phyloP scores from a whole-genome alignment of 2,329 filamentous ascomycete genomes.

The Phialophora verrucosa region DNA sequence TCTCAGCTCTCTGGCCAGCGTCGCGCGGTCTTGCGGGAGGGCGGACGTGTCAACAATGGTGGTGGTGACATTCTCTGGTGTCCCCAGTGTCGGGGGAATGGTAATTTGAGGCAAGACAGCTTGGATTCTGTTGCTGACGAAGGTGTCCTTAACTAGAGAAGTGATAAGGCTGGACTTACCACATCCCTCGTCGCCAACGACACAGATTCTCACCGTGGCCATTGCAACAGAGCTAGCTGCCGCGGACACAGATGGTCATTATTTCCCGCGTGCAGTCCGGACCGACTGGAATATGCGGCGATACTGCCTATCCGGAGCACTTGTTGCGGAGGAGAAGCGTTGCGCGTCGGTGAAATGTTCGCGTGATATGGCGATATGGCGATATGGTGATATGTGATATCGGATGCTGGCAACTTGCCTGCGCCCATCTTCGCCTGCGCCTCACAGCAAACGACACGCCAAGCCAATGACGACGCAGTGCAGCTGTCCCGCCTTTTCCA shows the following conservation, averaged over 20 bases:
- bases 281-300: background rate
- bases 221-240: conserved; percentile 14
- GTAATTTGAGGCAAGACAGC: conserved; percentile 93
- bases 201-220: conserved; percentile 78
- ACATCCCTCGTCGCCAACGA: conserved; percentile 95
- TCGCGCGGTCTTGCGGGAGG: conserved; percentile 88
- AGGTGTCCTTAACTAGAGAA: conserved; percentile 94
- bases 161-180: conserved; percentile 93
- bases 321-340: background rate
- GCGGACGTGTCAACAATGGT: conserved; percentile 98
- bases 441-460: conserved; percentile 4
- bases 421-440: background rate
- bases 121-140: conserved; percentile 94
- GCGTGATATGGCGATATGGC: background rate
- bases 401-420: too few species aligned
- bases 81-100: conserved; percentile 88
- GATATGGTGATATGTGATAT: background rate
- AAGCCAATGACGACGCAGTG: conserved; percentile 20
- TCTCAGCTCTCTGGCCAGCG: conserved; percentile 88
- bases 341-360: background rate
- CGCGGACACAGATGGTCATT: conserved; percentile 4
- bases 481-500: conserved; percentile 18
- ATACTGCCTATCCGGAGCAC: background rate
- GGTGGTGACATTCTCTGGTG: conserved; percentile 94
- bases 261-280: background rate